Base-by-base conservation (phyloP, 352 stramenopile genomes). In the Phytopythium helicoides region DNA sequence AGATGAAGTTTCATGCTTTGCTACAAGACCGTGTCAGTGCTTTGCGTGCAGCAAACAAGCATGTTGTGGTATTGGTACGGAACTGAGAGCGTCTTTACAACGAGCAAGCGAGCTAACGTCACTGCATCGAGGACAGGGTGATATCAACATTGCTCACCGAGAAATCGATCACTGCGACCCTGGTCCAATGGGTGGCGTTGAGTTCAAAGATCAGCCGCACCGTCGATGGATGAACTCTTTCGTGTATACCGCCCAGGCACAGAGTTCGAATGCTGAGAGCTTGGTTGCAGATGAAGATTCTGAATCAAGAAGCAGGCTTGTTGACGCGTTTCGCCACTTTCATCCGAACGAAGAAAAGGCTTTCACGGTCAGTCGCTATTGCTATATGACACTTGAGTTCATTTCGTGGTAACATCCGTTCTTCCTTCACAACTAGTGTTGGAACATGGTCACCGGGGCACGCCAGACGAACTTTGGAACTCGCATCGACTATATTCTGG, bases 401-500 rank as follows among this genome's bases (percentile, higher is more conserved):
- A 33, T 33, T 33, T 28, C 34, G 1, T 35, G 5, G 23, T 21
- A 5, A 33, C n/a, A n/a, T n/a, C n/a, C n/a, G n/a, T n/a, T 33
- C 28, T 33, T 9, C 28, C 28, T 33, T 15, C 25, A 39, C 34
- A 38, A 23, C 14, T 19, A 91, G 71, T 97, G 86, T 54, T 97
- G 89, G 87, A 95, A 76, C 54, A 95, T 78, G 14, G 57, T 89
- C 52, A 96, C 87, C 11, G 73, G 73, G 1, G 89, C 83, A 14
- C 74, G 90, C 10, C 71, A 93, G 58, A 97, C 86, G 58, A 97
- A 97, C 62, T 97, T 89, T 44, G 90, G 90, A 48, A 88, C 82
- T 19, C 83, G 90, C 35, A 93, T 97, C 51, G 90, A 97, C 64
- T 97, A 97, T 50, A 89, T 97, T 44, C 66, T 97, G 18, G 66